Evolutionary conservation across 2,329 filamentous ascomycete genomes (phyloP).

Genomic region (Mycosphaerelloides madeirae): DNA sequence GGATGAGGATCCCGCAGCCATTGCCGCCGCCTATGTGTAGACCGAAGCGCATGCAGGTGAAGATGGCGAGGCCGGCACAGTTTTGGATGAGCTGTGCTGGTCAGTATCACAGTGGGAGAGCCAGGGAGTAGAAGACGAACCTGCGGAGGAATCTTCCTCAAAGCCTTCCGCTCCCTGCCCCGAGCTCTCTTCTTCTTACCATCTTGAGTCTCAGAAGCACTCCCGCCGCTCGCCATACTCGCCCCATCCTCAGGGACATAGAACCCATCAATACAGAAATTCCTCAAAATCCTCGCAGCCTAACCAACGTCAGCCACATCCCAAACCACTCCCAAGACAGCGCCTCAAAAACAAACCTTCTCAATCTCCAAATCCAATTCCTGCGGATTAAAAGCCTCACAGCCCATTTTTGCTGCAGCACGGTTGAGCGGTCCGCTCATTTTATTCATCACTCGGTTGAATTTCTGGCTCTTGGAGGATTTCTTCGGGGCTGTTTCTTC

Average conservation of each 20-base stretch:
- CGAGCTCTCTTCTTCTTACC: slow-evolving; percentile 37
- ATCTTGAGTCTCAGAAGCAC: background rate
- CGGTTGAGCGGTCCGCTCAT: slow-evolving; percentile 48
- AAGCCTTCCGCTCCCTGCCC: slow-evolving; percentile 52
- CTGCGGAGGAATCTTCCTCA: slow-evolving; percentile 74
- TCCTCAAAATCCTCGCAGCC: slow-evolving; percentile 78
- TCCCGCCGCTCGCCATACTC: background rate
- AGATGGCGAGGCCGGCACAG: slow-evolving; percentile 85
- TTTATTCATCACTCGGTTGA: too few relatives aligned
- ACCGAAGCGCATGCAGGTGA: slow-evolving; percentile 92
- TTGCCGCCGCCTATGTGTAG: slow-evolving; percentile 86
- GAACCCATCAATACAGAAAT: slow-evolving; percentile 71
- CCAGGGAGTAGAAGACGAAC: too few relatives aligned
- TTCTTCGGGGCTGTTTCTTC: too few relatives aligned
- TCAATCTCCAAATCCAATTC: slow-evolving; percentile 7
- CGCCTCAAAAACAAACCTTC: slow-evolving; percentile 2
- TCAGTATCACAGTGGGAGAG: too few relatives aligned
- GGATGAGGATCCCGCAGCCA: slow-evolving; percentile 79
- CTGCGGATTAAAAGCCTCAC: slow-evolving; percentile 42
- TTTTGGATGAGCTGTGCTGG: slow-evolving; percentile 80
- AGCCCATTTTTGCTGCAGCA: slow-evolving; percentile 71
- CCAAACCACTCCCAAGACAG: too few relatives aligned
- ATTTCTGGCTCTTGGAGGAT: too few relatives aligned
- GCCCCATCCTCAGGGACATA: slow-evolving; percentile 47
- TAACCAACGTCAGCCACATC: too few relatives aligned